Evolutionary conservation across 768 basidiomycete species (phyloP), one percentile per base, ranked within the genome.

Genomic region (Panaeolus papilionaceus): DNA sequence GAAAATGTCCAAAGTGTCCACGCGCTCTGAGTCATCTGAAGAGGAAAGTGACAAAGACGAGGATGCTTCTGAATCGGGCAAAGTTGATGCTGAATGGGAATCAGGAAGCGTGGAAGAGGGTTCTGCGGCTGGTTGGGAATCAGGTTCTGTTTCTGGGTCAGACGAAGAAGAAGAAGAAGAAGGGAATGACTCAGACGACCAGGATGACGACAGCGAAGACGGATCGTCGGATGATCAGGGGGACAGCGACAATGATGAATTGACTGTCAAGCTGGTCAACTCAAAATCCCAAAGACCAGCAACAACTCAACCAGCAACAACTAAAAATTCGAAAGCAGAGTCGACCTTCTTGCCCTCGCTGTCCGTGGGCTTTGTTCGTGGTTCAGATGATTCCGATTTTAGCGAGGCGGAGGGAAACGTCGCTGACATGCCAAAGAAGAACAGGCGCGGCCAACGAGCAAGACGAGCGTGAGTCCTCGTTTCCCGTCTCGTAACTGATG

Each of bases 401-500:
- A 89, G 91, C 74, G 91, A 92, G 68, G 82, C 79, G 23, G 93
- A 91, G 70, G 81, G 79, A 40, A 84, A 81, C 26, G 81, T 81
- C 38, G 86, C 81, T 16, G 88, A 89, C 44, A 79, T 81, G 28
- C 77, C 83, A 61, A 90, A 89, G 82, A 98, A 93, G 81, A 96
- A 99, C 72, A 81, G 97, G 65, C 84, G 96, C 44, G 98, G 97
- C 38, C 98, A 99, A 77, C 81, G 96, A 62, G 97, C 97, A n/a
- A 84, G 98, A 68, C 84, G 92, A 80, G 93, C 93, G 98, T 98
- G 77, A 86, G 96, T 91, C 14, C 47, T 42, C 40, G 45, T 64
- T 66, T 51, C 26, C 47, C 42, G 18, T 2, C 58, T 40, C 44
- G 44, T 67, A 33, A 39, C 63, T 66, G 10, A 20, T 26, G 47